Evolutionary conservation across 176 grass and related monocot genomes (phyloP).

Genomic region (Alopecurus myosuroides): DNA sequence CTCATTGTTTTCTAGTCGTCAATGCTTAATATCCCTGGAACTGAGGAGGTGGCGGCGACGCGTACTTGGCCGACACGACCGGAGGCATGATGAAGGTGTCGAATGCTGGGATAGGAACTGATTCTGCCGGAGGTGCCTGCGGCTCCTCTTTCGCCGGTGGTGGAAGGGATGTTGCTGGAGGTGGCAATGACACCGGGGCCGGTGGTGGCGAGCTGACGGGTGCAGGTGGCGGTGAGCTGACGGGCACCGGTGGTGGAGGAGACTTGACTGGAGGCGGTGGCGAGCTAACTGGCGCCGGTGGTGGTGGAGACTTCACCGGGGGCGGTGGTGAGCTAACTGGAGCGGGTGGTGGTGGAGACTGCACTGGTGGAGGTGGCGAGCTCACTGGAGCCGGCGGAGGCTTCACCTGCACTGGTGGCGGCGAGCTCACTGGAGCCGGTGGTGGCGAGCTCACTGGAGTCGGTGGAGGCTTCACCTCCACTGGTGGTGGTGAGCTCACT

Average conservation of each 20-base stretch:
- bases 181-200: not conserved
- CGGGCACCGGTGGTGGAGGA: not conserved
- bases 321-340: not conserved
- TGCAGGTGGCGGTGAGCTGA: too few species aligned
- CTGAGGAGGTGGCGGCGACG: constrained; percentile 39
- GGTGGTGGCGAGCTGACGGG: not conserved
- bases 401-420: not conserved
- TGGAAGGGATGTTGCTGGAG: not conserved
- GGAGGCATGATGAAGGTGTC: constrained; percentile 40
- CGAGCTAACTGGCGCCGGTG: not conserved
- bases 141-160: not conserved
- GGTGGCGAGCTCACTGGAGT: not conserved
- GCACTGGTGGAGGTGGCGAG: not conserved
- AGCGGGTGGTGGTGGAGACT: not conserved
- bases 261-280: not conserved
- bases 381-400: not conserved
- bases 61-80: constrained; percentile 29
- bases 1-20: not conserved
- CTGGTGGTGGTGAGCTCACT: not conserved
- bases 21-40: constrained; percentile 53
- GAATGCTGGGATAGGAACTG: constrained; percentile 12
- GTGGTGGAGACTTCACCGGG: not conserved
- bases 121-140: not conserved
- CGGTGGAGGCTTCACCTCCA: not conserved
- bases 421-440: not conserved